phyloP scores from a whole-genome alignment of 2,329 filamentous ascomycete genomes.

The Talaromyces verruculosus region DNA sequence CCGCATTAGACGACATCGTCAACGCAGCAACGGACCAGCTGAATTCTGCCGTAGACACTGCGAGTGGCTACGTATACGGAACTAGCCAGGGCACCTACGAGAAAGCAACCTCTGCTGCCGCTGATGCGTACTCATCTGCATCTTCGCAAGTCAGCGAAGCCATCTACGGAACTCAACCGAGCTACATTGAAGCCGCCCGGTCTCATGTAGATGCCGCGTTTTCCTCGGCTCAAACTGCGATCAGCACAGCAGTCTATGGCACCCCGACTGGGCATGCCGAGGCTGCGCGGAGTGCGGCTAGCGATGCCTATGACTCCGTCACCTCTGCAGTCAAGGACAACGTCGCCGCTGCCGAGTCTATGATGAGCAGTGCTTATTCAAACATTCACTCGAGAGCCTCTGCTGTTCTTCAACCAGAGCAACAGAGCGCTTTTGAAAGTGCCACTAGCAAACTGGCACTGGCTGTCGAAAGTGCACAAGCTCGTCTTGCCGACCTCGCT shows the following conservation, averaged over 20 bases:
- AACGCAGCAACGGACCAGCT: slow-evolving; percentile 58
- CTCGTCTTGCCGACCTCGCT: slow-evolving; percentile 35
- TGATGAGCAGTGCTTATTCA: slow-evolving; percentile 6
- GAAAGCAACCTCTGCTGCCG: slow-evolving; percentile 55
- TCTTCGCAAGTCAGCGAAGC: slow-evolving; percentile 54
- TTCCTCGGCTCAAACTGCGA: slow-evolving; percentile 55
- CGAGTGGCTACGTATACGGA: slow-evolving; percentile 59
- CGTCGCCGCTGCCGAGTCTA: slow-evolving; percentile 12
- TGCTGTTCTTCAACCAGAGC: slow-evolving; percentile 6
- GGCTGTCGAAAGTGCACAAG: slow-evolving; percentile 26
- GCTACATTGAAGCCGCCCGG: slow-evolving; percentile 47
- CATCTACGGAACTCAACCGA: slow-evolving; percentile 55
- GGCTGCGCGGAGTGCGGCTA: slow-evolving; percentile 46
- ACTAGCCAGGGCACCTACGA: slow-evolving; percentile 43
- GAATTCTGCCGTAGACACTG: slow-evolving; percentile 59
- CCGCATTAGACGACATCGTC: slow-evolving; percentile 58
- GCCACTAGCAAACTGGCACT: slow-evolving; percentile 23
- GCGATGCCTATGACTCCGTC: slow-evolving; percentile 47
- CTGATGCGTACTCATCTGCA: slow-evolving; percentile 51
- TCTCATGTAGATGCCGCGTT: slow-evolving; percentile 45
- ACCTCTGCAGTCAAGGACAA: slow-evolving; percentile 46
- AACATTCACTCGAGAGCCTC: slow-evolving; percentile 7
- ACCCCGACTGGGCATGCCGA: slow-evolving; percentile 52
- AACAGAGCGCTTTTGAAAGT: slow-evolving; percentile 34
- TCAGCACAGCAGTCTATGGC: slow-evolving; percentile 59